Base-by-base conservation (phyloP, 768 basidiomycete genomes). In the Kwoniella mangroviensis region DNA sequence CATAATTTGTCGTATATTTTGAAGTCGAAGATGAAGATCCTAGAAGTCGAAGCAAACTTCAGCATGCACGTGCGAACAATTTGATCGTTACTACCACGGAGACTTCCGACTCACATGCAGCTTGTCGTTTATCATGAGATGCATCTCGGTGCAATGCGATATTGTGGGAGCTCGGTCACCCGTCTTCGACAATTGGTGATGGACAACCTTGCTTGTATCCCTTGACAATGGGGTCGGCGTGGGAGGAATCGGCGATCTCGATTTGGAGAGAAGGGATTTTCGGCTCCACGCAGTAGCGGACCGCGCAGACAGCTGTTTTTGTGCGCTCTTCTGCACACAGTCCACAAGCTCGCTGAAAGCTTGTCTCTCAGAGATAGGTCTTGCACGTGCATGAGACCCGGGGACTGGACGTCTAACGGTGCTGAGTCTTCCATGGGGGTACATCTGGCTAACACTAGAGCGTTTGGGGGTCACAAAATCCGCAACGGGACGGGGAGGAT, bases 401-500 rank as follows among this genome's bases (percentile, higher is more conserved):
- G 67, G 49, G 26, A 56, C 22, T 2, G 63, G 52, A 21, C 66
- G 52, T 12, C n/a, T 17, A 11, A 34, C 49, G 28, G 22, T 72
- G 51, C 49, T 56, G n/a, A 53, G 17, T 17, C n/a, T 45, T 7
- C n/a, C 12, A n/a, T 42, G 71, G 19, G n/a, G 40, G 28, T 10
- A 34, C 21, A 19, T 21, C 4, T 21, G 13, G 61, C 19, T 56
- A 10, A 19, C 10, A 13, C 12, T 9, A 34, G 55, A 57, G 13
- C 71, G 67, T 1, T 57, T 22, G 1, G 70, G 71, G 6, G 71
- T 72, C 11, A 54, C 51, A 26, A 60, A 72, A 42, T n/a, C 28
- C n/a, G 19, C 24, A 34, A 49, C 40, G 59, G 54, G 13, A 19
- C 7, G 42, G 22, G 15, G 17, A 49, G 60, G 26, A 13, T 52